Base-by-base conservation (phyloP, 768 basidiomycete genomes). In the Leccinum aurantiacum region DNA sequence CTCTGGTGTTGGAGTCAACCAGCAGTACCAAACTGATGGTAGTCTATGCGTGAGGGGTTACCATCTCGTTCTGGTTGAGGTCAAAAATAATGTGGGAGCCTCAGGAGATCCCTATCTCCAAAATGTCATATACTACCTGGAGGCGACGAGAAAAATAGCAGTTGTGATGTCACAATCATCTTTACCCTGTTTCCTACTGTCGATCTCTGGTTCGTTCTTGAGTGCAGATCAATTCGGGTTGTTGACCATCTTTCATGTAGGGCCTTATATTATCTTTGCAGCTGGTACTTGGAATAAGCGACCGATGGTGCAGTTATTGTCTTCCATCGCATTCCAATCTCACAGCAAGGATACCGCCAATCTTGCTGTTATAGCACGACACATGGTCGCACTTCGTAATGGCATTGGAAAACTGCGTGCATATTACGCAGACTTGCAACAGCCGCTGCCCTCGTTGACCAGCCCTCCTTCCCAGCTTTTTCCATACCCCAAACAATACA, bases 131-230 rank as follows among this genome's bases (percentile, higher is more conserved):
- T 66, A 68, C 55, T 73, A 67, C 54, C 48, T 67, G 7, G 65
- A 67, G 58, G 56, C 56, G 8, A 67, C 65, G n/a, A 60, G 59
- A 51, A 33, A 10, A 1, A 15, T 41, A 6, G 65, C 65, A 14
- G 38, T 24, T 10, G 13, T 33, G 49, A 33, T 62, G 33, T 22
- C 46, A 8, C 27, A 53, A 14, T 69, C 74, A 10, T 14, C 60
- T 57, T 50, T 73, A 6, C 74, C 72, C n/a, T 75, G 69, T 47
- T 56, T 73, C 15, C 55, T 74, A 22, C 48, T 72, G 8, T 50
- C 54, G 22, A 47, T 70, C 38, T 67, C 61, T 17, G 71, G 74
- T 73, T 31, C 31, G 31, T 31, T 31, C 10, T 31, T 31, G 31
- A 31, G 31, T 31, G 31, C 31, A 11, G 10, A 31, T 31, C 10